A percentile compares a stretch with the other conserved stretches of the same genome.
phyloP scores from a whole-genome alignment of 768 basidiomycete genomes.

The Russula compacta region DNA sequence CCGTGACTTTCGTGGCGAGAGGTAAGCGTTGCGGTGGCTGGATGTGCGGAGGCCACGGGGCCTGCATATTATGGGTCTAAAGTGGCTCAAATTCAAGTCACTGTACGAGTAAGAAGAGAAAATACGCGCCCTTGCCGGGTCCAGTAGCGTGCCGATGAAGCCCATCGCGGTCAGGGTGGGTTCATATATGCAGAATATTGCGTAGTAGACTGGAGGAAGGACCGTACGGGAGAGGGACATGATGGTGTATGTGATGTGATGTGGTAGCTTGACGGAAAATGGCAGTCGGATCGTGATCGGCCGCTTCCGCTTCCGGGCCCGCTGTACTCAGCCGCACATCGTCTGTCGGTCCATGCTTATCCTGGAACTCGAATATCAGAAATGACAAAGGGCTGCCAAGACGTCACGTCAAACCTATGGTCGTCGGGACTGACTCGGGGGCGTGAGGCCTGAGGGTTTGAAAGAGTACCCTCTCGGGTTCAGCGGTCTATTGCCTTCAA shows the following conservation, averaged over 20 bases:
- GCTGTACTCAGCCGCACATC: no score
- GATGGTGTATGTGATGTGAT: background rate
- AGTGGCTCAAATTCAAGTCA: background rate
- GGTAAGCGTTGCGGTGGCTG: conserved; percentile 44
- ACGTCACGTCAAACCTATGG: no score
- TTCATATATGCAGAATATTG: conserved; percentile 66
- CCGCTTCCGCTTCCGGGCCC: no score
- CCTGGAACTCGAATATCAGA: no score
- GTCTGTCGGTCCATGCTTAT: no score
- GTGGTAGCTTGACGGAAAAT: no score
- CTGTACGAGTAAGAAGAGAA: background rate
- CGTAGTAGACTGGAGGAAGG: conserved; percentile 64
- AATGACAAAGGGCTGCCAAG: no score
- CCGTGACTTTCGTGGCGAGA: conserved; percentile 55
- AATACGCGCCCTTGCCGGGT: conserved; percentile 51
- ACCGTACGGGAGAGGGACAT: conserved; percentile 46
- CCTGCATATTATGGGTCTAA: conserved; percentile 66
- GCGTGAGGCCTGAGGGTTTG: no score
- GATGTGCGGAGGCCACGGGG: conserved; percentile 52
- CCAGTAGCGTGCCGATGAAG: conserved; percentile 54
- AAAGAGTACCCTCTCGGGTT: no score
- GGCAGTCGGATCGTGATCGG: background rate
- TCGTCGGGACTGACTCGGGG: no score
- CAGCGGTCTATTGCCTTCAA: no score
- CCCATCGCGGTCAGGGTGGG: conserved; percentile 57